Evolutionary conservation across 176 grass and related monocot species (phyloP).

Genomic region (Avena sativa): DNA sequence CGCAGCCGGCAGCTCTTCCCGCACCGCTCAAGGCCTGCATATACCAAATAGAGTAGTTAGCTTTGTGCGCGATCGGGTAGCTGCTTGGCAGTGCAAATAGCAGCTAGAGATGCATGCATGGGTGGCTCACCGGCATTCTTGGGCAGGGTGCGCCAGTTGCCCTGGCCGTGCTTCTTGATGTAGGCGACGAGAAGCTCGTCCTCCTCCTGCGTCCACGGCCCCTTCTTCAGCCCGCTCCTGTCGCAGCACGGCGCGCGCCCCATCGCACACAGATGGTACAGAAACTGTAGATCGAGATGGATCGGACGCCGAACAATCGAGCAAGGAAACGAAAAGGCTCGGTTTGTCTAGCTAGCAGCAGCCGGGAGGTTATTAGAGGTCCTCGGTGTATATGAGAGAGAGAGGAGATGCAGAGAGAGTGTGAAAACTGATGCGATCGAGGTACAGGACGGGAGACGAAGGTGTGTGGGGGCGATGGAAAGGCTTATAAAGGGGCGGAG

Average conservation of each 20-base stretch:
- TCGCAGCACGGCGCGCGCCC: conserved; percentile 94
- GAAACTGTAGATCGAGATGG: not conserved
- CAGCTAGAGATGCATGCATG: not conserved
- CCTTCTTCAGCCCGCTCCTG: conserved; percentile 84
- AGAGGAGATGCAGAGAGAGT: not conserved
- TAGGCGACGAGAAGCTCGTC: conserved; percentile 95
- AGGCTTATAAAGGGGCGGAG: conserved; percentile 64
- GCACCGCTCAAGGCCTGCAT: conserved; percentile 78
- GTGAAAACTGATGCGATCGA: conserved; percentile 2
- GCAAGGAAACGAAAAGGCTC: conserved; percentile 34
- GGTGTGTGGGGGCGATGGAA: conserved; percentile 34
- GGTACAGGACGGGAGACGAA: conserved; percentile 33
- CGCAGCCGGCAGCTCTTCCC: conserved; percentile 98
- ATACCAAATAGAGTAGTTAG: not conserved
- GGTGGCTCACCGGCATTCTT: conserved; percentile 80
- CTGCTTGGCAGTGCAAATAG: not conserved
- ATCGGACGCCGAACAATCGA: not conserved
- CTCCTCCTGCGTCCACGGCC: conserved; percentile 92
- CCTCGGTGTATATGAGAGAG: not conserved
- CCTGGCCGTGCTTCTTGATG: conserved; percentile 85
- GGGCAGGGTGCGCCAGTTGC: conserved; percentile 92
- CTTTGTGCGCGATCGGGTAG: not conserved
- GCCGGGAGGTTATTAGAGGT: not conserved
- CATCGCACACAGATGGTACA: conserved; percentile 39
- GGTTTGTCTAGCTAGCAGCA: conserved; percentile 31